Percentiles rank a stretch among this genome's conserved stretches.
phyloP scores from a whole-genome alignment of 129 eudicot species.

The Flaveria robusta region DNA sequence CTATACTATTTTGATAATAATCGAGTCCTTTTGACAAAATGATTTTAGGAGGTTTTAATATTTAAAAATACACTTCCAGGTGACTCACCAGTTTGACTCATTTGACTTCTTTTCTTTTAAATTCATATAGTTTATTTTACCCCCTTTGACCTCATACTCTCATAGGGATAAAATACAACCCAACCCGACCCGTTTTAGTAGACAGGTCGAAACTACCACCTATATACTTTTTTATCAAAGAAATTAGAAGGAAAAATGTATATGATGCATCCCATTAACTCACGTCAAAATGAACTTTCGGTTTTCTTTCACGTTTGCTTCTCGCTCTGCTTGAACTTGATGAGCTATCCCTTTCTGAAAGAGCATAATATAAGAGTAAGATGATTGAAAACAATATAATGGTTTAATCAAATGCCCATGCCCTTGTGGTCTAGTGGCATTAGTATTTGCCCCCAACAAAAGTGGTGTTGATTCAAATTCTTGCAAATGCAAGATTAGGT shows the following conservation, averaged over 20 bases:
- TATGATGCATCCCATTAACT: conserved; percentile 31
- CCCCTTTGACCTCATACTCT: background rate
- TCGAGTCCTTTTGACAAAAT: background rate
- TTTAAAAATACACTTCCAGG: background rate
- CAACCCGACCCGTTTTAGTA: background rate
- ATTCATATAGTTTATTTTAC: background rate
- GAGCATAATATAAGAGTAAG: conserved; percentile 17
- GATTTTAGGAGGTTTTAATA: background rate
- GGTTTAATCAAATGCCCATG: background rate
- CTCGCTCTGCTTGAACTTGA: conserved; percentile 49
- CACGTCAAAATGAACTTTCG: conserved; percentile 61
- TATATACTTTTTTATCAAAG: background rate
- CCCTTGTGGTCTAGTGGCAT: too few relatives aligned
- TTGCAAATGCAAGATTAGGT: too few relatives aligned
- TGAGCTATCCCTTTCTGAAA: conserved; percentile 41
- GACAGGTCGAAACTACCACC: background rate
- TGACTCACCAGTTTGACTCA: conserved; percentile 5
- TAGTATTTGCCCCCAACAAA: too few relatives aligned
- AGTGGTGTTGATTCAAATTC: too few relatives aligned
- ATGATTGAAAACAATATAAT: conserved; percentile 1
- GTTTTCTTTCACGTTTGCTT: conserved; percentile 52
- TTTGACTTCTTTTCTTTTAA: background rate
- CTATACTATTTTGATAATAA: background rate
- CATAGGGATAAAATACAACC: background rate
- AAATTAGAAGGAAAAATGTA: conserved; percentile 1